phyloP scores from a whole-genome alignment of 257 asterid species.

The Gentiana macrophylla region DNA sequence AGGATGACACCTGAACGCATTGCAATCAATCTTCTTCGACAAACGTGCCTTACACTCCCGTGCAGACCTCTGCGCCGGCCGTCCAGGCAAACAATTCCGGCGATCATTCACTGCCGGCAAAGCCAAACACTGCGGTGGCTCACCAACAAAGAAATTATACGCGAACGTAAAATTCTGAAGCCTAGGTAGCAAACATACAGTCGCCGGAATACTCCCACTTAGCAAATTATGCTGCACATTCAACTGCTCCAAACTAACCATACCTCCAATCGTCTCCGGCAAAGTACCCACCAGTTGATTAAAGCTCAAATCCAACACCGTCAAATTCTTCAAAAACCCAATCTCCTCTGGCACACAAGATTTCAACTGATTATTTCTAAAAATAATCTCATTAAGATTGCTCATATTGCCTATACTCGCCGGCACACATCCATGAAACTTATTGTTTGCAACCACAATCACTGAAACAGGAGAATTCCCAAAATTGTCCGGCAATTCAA shows the following conservation, averaged over 20 bases:
- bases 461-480: constrained; percentile 92
- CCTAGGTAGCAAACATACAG: constrained; percentile 52
- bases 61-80: constrained; percentile 54
- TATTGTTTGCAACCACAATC: constrained; percentile 62
- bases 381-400: constrained; percentile 52
- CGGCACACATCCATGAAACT: constrained; percentile 77
- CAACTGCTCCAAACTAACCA: constrained; percentile 71
- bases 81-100: constrained; percentile 51
- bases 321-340: constrained; percentile 57
- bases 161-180: constrained; percentile 58
- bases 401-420: constrained; percentile 74
- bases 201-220: constrained; percentile 51
- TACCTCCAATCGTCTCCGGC: constrained; percentile 52
- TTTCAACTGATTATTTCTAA: constrained; percentile 61
- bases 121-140: constrained; percentile 58
- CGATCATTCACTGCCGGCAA: constrained; percentile 49
- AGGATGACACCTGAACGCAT: constrained; percentile 60
- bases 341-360: constrained; percentile 76
- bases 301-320: constrained; percentile 58
- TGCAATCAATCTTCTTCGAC: constrained; percentile 56
- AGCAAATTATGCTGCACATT: constrained; percentile 65
- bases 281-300: constrained; percentile 56
- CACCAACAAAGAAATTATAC: constrained; percentile 70
- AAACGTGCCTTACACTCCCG: constrained; percentile 43
- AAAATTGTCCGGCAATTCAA: constrained; percentile 76